A percentile compares a stretch with the other conserved stretches of the same genome.
Evolutionary conservation across 2,329 filamentous ascomycete species (phyloP).

Genomic region (Stachybotrys elegans): DNA sequence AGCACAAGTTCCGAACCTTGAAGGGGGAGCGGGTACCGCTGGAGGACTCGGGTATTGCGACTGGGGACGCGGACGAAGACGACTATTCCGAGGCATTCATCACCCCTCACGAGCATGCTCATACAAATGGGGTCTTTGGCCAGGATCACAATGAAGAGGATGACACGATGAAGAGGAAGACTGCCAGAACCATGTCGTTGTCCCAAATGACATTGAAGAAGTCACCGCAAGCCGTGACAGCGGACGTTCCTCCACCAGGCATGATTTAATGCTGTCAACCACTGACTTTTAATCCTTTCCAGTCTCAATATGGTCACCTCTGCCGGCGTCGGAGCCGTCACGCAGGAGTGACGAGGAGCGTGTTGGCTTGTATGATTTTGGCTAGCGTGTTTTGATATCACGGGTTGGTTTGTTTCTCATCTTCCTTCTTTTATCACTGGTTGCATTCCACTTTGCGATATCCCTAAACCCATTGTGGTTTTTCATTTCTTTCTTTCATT

Average conservation of each 20-base stretch:
- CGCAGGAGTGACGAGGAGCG: not conserved
- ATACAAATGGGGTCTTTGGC: conserved; percentile 34
- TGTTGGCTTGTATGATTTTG: not conserved
- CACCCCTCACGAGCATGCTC: conserved; percentile 45
- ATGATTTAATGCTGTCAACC: conserved; percentile 4
- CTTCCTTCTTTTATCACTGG: not conserved
- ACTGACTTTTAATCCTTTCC: not conserved
- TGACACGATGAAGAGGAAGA: conserved; percentile 39
- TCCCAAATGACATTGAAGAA: conserved; percentile 50
- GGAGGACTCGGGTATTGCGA: conserved; percentile 32
- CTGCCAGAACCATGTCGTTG: conserved; percentile 60
- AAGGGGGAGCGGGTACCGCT: conserved; percentile 18
- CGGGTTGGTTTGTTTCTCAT: not conserved
- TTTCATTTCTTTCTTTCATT: not conserved
- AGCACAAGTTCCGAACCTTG: conserved; percentile 11
- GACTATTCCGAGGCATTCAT: conserved; percentile 47
- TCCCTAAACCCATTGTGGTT: too few relatives aligned
- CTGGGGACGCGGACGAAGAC: conserved; percentile 33
- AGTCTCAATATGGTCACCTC: not conserved
- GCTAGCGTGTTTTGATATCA: not conserved
- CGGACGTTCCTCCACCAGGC: conserved; percentile 10
- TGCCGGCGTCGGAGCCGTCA: not conserved
- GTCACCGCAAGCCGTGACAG: conserved; percentile 13
- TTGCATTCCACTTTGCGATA: too few relatives aligned
- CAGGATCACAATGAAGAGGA: conserved; percentile 35